phyloP scores from a whole-genome alignment of 1,139 yeast genomes.

The Taphrina flavorubra region DNA sequence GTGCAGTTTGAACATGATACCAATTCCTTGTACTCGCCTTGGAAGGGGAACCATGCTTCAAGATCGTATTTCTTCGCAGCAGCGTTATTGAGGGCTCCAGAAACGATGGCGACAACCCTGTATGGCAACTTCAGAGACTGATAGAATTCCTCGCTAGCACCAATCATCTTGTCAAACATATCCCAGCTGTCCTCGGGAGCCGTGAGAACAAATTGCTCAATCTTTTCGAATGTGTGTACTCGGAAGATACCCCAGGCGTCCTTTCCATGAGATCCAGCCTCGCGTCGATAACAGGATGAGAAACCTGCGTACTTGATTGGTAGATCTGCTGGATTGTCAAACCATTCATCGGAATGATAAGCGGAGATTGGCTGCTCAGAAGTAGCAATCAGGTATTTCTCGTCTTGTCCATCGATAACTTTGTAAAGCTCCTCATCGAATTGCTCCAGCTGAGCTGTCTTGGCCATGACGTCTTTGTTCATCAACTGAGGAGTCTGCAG shows the following conservation, averaged over 20 bases:
- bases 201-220: slow-evolving; percentile 92
- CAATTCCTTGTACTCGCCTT: slow-evolving; percentile 95
- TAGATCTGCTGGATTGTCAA: slow-evolving; percentile 92
- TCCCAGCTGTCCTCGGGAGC: slow-evolving; percentile 99
- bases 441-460: slow-evolving; percentile 96
- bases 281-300: slow-evolving; percentile 98
- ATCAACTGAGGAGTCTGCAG: slow-evolving; percentile 99
- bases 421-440: slow-evolving; percentile 97
- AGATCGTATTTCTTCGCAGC: slow-evolving; percentile 98
- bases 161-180: slow-evolving; percentile 95
- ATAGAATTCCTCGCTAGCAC: slow-evolving; percentile 88
- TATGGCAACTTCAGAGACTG: slow-evolving; percentile 90
- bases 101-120: slow-evolving; percentile 96
- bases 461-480: slow-evolving; percentile 99
- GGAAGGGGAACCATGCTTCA: slow-evolving; percentile 99
- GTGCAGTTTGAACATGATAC: slow-evolving; percentile 99
- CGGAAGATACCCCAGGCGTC: slow-evolving; percentile 99
- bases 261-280: slow-evolving; percentile 99
- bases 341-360: slow-evolving; percentile 97
- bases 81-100: slow-evolving; percentile 98
- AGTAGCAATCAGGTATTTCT: slow-evolving; percentile 96
- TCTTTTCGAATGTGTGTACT: slow-evolving; percentile 97
- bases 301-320: slow-evolving; percentile 94
- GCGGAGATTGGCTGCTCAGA: slow-evolving; percentile 99
- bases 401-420: slow-evolving; percentile 96